Percentiles rank a stretch among this genome's conserved stretches.
phyloP scores from a whole-genome alignment of 2,329 filamentous ascomycete genomes.

The Magnaporthiopsis poae region DNA sequence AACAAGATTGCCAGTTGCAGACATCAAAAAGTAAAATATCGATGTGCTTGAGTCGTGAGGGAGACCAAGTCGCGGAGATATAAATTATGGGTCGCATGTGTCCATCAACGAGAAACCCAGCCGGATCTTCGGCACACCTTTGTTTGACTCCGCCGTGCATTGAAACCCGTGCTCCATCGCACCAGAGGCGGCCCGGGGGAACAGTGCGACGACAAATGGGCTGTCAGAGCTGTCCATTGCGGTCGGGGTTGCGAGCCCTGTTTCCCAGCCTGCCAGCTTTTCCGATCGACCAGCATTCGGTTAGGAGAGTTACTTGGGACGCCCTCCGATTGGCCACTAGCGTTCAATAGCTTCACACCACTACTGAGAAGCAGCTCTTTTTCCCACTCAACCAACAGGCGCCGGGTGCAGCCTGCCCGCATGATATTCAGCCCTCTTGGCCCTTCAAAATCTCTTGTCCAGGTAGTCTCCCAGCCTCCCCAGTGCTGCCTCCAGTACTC shows the following conservation, averaged over 20 bases:
- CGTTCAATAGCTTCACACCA: too few relatives aligned
- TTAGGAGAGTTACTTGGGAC: too few relatives aligned
- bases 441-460: constrained; percentile 18
- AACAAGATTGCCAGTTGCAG: neutral
- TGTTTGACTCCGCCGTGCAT: neutral
- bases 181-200: too few relatives aligned
- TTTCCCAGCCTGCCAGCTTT: too few relatives aligned
- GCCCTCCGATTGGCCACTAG: too few relatives aligned
- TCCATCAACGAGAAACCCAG: neutral
- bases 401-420: neutral
- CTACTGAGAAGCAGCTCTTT: neutral
- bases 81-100: neutral
- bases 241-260: too few relatives aligned
- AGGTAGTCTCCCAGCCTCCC: constrained; percentile 36
- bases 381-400: neutral
- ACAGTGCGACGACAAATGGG: neutral
- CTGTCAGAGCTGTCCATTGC: too few relatives aligned
- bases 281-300: too few relatives aligned
- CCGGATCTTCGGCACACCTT: neutral
- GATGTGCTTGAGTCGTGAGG: neutral
- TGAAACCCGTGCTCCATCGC: neutral
- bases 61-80: neutral
- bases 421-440: neutral
- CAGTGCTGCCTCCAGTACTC: constrained; percentile 57
- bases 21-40: neutral